These are phyloP conservation scores for Cadophora luteo-olivacea DNA, from an alignment of 2,329 filamentous ascomycete genomes.

Conservation along the genomic window DNA sequence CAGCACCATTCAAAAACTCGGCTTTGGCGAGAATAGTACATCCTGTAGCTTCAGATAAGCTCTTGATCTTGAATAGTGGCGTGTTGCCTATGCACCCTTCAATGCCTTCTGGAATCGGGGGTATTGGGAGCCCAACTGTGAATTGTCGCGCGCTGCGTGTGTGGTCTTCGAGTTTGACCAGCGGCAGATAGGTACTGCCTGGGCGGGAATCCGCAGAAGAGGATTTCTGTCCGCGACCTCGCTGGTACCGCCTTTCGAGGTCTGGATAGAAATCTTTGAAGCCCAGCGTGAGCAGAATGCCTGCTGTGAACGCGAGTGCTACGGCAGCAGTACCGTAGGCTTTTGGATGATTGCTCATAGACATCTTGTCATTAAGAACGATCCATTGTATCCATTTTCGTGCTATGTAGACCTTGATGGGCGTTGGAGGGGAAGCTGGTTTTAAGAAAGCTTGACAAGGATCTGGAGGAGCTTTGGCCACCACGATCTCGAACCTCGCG, in stretches of 20 bases:
- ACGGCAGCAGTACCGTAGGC: constrained; percentile 71
- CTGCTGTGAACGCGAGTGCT: constrained; percentile 76
- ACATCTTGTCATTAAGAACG: constrained; percentile 52
- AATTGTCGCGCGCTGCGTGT: constrained; percentile 49
- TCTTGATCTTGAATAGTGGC: constrained; percentile 84
- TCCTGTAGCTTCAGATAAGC: constrained; percentile 84
- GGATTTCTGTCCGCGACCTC: constrained; percentile 44
- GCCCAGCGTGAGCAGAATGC: constrained; percentile 75
- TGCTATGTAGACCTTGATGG: constrained; percentile 7
- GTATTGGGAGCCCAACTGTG: constrained; percentile 30
- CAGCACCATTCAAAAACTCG: constrained; percentile 95
- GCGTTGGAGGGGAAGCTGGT: neutral
- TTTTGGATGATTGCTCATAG: constrained; percentile 65
- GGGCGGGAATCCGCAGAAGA: constrained; percentile 34
- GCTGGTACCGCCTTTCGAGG: constrained; percentile 69
- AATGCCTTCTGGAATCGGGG: constrained; percentile 74
- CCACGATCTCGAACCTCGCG: constrained; percentile 27
- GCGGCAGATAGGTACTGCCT: constrained; percentile 45
- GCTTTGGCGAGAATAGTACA: constrained; percentile 92
- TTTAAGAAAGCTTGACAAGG: constrained; percentile 11
- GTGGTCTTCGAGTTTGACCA: constrained; percentile 62
- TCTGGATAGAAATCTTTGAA: constrained; percentile 83
- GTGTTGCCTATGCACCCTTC: constrained; percentile 94
- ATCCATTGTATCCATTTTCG: constrained; percentile 8
- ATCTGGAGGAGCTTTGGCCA: constrained; percentile 48